Evolutionary conservation across 805 yeast genomes (phyloP).

Genomic region (Barnettozyma sp.): DNA sequence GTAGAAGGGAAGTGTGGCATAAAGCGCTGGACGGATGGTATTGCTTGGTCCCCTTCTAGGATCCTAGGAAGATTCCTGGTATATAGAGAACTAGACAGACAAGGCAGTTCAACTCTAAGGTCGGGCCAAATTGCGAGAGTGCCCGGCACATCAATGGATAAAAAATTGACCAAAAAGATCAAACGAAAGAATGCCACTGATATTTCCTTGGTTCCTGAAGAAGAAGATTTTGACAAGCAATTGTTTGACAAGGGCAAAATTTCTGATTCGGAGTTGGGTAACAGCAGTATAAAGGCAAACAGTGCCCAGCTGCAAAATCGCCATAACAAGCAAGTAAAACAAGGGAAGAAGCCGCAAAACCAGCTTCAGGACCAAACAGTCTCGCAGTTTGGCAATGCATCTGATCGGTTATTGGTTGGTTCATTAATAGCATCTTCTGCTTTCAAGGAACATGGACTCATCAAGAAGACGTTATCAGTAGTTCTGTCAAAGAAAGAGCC

Average conservation of each 20-base stretch:
- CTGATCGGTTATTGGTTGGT: constrained; percentile 41
- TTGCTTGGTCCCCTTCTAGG: constrained; percentile 88
- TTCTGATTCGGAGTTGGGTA: neutral
- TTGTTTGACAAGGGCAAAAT: neutral
- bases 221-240: neutral
- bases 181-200: constrained; percentile 11
- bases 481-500: constrained; percentile 16
- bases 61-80: constrained; percentile 80
- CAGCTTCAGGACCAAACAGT: constrained; percentile 4
- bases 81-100: constrained; percentile 60
- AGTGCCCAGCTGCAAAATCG: neutral
- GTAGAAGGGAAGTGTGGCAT: constrained; percentile 78
- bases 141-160: constrained; percentile 1
- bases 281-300: no score
- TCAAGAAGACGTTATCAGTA: constrained; percentile 71
- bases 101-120: constrained; percentile 35
- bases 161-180: constrained; percentile 2
- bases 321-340: neutral
- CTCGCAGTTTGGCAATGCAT: constrained; percentile 3
- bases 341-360: neutral
- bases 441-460: constrained; percentile 64
- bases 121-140: neutral
- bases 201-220: neutral
- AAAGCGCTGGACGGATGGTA: constrained; percentile 96
- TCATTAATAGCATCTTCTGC: constrained; percentile 54